Percentiles rank a stretch among this genome's conserved stretches.
phyloP scores from a whole-genome alignment of 2,329 filamentous ascomycete species.

The Colletotrichum coccodes region DNA sequence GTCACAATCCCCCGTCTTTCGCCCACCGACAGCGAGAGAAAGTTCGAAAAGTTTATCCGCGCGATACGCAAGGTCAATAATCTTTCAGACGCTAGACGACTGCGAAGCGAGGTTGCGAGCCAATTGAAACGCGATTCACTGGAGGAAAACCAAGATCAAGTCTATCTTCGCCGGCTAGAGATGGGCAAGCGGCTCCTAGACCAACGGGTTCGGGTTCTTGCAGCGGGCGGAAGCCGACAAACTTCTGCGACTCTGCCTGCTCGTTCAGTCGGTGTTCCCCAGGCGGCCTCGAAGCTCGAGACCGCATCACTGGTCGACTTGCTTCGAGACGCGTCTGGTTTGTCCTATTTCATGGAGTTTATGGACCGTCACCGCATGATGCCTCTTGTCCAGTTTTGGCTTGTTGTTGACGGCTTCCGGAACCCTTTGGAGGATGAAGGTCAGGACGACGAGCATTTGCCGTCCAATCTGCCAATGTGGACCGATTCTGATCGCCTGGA shows the following conservation, averaged over 20 bases:
- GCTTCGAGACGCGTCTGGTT: constrained; percentile 86
- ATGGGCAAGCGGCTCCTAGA: constrained; percentile 92
- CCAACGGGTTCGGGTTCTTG: constrained; percentile 85
- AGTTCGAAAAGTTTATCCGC: constrained; percentile 94
- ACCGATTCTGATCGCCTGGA: constrained; percentile 87
- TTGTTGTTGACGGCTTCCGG: constrained; percentile 95
- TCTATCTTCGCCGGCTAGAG: constrained; percentile 89
- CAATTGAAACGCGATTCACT: constrained; percentile 88
- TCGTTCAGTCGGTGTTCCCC: constrained; percentile 25
- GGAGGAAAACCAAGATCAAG: constrained; percentile 81
- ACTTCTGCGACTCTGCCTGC: constrained; percentile 37
- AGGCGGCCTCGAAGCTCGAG: constrained; percentile 68
- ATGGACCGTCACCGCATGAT: constrained; percentile 94
- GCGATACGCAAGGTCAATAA: constrained; percentile 90
- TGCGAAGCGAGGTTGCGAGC: constrained; percentile 90
- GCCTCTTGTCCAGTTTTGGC: constrained; percentile 95
- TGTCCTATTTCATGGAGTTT: constrained; percentile 99
- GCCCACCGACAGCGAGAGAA: constrained; percentile 86
- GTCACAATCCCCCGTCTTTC: constrained; percentile 81
- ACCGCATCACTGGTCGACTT: constrained; percentile 84
- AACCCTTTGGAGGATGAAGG: constrained; percentile 90
- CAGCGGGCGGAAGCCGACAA: constrained; percentile 69
- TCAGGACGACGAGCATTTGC: constrained; percentile 73
- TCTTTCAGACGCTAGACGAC: constrained; percentile 89
- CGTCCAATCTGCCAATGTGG: constrained; percentile 75